Conservation (phyloP, 2,329 filamentous ascomycete genomes). For the Stachybotrys echinatus region DNA sequence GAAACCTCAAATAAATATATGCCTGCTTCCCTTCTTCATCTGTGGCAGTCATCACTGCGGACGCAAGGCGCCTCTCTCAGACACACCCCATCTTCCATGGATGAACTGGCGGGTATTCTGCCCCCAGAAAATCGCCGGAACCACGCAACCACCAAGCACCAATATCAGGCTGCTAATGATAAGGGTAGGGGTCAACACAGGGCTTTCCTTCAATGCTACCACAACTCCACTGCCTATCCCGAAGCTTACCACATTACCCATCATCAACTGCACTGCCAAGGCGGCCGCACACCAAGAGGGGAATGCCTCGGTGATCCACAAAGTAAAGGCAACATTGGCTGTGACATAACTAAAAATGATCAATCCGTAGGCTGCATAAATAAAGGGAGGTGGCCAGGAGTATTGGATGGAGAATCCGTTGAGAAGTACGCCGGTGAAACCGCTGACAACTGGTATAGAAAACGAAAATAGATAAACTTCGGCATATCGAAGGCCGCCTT, state of each 20-base stretch:
- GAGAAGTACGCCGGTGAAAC: background rate
- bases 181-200: background rate
- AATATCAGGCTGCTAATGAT: background rate
- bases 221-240: background rate
- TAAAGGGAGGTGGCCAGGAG: background rate
- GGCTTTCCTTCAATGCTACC: no score
- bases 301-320: constrained; percentile 1
- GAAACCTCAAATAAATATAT: no score
- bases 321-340: background rate
- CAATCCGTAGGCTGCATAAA: background rate
- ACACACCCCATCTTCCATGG: constrained; percentile 12
- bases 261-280: background rate
- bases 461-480: constrained; percentile 1
- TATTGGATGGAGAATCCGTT: background rate
- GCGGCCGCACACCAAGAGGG: background rate
- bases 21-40: no score
- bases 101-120: constrained; percentile 12
- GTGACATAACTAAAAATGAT: background rate
- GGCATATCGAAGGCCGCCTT: background rate
- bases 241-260: background rate
- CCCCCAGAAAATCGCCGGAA: constrained; percentile 13
- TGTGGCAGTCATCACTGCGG: no score
- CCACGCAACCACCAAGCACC: constrained; percentile 7
- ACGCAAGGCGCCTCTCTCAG: constrained; percentile 9
- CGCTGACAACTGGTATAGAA: background rate